Percentiles rank a stretch among this genome's conserved stretches.
phyloP scores from a whole-genome alignment of 345 rosid genomes.

The Brassica incana region DNA sequence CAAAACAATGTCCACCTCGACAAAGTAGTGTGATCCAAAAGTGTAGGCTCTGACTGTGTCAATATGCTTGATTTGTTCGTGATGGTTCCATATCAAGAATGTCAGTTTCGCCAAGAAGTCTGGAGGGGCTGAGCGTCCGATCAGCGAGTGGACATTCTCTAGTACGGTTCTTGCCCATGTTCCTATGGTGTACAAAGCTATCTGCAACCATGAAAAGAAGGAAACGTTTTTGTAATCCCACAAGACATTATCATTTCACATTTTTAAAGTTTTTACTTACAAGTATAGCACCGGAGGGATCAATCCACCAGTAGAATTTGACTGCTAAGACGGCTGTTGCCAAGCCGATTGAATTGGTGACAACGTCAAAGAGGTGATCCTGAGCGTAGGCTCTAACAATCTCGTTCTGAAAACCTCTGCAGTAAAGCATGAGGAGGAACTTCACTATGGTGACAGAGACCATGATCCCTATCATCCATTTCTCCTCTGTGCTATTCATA shows the following conservation, averaged over 20 bases:
- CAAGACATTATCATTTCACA: neutral
- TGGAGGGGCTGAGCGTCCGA: conserved; percentile 85
- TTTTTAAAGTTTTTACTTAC: conserved; percentile 34
- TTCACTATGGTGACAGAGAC: conserved; percentile 47
- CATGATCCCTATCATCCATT: conserved; percentile 68
- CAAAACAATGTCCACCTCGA: conserved; percentile 79
- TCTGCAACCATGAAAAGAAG: conserved; percentile 42
- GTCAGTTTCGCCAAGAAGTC: conserved; percentile 76
- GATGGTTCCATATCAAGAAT: conserved; percentile 81
- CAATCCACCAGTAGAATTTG: conserved; percentile 57
- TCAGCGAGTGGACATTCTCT: conserved; percentile 69
- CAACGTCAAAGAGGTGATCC: conserved; percentile 60
- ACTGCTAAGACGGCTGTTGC: conserved; percentile 53
- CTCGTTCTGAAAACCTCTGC: conserved; percentile 55
- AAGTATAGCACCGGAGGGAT: conserved; percentile 59
- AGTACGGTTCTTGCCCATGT: conserved; percentile 82
- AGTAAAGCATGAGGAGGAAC: conserved; percentile 54
- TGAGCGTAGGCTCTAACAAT: conserved; percentile 56
- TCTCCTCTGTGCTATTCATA: conserved; percentile 45
- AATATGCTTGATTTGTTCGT: conserved; percentile 67
- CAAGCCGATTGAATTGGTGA: conserved; percentile 61
- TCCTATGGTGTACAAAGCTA: conserved; percentile 67
- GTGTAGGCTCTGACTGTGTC: conserved; percentile 88
- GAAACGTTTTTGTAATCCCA: neutral
- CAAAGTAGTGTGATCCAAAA: conserved; percentile 78